Conservation (phyloP, 2,329 filamentous ascomycete species). For the Aureobasidium musti region DNA sequence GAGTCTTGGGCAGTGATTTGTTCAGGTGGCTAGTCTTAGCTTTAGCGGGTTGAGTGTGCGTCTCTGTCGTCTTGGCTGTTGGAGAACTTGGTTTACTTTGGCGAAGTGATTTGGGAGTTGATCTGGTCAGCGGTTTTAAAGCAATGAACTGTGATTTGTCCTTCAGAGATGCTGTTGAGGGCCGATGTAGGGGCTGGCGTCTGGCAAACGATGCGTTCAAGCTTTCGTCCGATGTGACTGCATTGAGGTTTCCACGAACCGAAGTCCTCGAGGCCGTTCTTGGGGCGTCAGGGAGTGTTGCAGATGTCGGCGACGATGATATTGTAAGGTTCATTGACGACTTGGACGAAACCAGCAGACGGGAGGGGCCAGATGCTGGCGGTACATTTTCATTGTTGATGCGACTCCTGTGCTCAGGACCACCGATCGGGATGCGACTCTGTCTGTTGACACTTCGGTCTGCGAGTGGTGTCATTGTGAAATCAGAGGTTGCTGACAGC, state of each 20-base stretch:
- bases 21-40: neutral
- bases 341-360: slow-evolving; percentile 36
- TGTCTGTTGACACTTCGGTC: slow-evolving; percentile 35
- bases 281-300: neutral
- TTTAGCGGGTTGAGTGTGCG: neutral
- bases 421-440: slow-evolving; percentile 14
- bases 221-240: slow-evolving; percentile 8
- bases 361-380: slow-evolving; percentile 29
- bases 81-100: neutral
- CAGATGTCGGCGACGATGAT: slow-evolving; percentile 20
- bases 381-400: slow-evolving; percentile 33
- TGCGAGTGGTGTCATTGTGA: slow-evolving; percentile 32
- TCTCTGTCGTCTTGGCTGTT: neutral
- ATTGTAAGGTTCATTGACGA: slow-evolving; percentile 36
- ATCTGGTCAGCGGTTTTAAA: neutral
- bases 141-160: neutral
- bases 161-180: neutral
- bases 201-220: slow-evolving; percentile 13
- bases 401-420: slow-evolving; percentile 22
- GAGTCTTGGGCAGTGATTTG: neutral
- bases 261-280: neutral
- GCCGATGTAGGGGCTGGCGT: neutral
- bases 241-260: neutral
- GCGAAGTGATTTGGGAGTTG: neutral
- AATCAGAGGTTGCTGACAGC: neutral